These are phyloP conservation scores for Vitis vinifera DNA, from an alignment of 164 flowering plant genomes.

Conservation along the genomic window DNA sequence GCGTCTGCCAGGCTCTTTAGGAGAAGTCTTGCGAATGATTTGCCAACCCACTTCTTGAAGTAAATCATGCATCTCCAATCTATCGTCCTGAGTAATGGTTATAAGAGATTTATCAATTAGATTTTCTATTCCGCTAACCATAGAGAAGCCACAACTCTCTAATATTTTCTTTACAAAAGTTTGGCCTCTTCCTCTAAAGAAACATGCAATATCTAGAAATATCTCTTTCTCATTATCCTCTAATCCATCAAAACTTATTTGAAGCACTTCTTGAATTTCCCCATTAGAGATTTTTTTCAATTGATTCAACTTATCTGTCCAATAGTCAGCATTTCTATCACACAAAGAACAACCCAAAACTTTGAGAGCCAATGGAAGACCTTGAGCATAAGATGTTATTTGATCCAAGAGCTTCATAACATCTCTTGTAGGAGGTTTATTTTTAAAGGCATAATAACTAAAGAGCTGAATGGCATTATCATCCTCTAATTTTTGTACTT, in stretches of 20 bases:
- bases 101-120: not conserved
- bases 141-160: not conserved
- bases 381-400: not conserved
- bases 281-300: no score
- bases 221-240: slow-evolving; percentile 5
- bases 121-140: not conserved
- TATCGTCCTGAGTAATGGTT: not conserved
- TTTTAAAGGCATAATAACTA: slow-evolving; percentile 1
- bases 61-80: not conserved
- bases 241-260: not conserved
- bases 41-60: slow-evolving; percentile 13
- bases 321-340: not conserved
- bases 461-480: not conserved
- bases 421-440: not conserved
- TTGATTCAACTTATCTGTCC: no score
- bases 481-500: not conserved
- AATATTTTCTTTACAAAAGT: not conserved
- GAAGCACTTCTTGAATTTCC: no score
- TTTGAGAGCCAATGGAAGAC: slow-evolving; percentile 10
- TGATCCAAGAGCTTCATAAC: not conserved
- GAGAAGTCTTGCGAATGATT: slow-evolving; percentile 3
- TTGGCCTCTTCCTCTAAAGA: slow-evolving; percentile 2
- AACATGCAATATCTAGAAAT: slow-evolving; percentile 14
- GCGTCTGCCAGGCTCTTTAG: slow-evolving; percentile 6
- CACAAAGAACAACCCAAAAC: not conserved